Conservation (phyloP, 1,284 basidiomycete genomes). For the Cryptococcus sp. region DNA sequence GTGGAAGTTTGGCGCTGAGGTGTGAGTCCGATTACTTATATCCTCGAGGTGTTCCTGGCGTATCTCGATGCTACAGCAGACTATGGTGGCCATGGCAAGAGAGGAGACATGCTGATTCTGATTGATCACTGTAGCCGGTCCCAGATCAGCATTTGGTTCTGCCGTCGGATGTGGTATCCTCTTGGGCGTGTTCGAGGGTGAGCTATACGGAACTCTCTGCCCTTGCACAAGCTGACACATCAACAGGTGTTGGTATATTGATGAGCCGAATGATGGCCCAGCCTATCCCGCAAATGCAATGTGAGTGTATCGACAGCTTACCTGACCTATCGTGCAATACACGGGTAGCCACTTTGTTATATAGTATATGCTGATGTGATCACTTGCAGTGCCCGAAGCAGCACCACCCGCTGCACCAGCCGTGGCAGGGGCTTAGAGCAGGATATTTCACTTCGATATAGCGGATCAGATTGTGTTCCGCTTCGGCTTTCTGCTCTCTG, state of each 20-base stretch:
- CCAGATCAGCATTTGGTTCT: conserved; percentile 82
- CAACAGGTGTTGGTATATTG: conserved; percentile 50
- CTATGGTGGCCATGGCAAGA: too few relatives aligned
- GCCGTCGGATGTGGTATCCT: conserved; percentile 96
- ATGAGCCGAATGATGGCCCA: conserved; percentile 52
- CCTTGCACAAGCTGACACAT: background rate
- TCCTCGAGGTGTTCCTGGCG: background rate
- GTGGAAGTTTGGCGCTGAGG: conserved; percentile 90
- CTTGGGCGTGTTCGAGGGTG: conserved; percentile 93
- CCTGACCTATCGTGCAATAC: background rate
- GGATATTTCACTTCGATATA: too few relatives aligned
- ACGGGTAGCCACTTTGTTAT: background rate
- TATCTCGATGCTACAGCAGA: too few relatives aligned
- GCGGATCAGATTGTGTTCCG: too few relatives aligned
- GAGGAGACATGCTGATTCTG: too few relatives aligned
- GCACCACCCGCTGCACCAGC: conserved; percentile 26
- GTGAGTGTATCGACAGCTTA: conserved; percentile 27
- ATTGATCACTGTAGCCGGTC: conserved; percentile 68
- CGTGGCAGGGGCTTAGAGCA: conserved; percentile 25
- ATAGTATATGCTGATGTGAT: background rate
- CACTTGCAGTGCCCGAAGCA: conserved; percentile 35
- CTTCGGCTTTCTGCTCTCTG: background rate
- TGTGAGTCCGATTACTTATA: conserved; percentile 63
- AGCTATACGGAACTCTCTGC: background rate
- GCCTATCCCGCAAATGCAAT: conserved; percentile 51